These are phyloP conservation scores for Candida nonsorbophila DNA, from an alignment of 805 yeast genomes.

Conservation along the genomic window DNA sequence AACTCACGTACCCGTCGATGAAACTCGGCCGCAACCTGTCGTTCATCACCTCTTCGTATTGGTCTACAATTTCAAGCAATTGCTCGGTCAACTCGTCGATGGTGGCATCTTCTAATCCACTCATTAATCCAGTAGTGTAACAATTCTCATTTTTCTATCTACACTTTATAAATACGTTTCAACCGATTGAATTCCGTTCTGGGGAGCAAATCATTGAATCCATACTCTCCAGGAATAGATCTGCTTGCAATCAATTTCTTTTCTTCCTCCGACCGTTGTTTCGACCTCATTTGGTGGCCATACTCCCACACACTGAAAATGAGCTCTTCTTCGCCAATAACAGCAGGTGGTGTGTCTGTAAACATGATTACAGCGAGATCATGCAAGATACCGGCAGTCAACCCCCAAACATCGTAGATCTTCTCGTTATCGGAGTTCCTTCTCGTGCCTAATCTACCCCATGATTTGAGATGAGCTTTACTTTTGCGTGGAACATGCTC, in stretches of 20 bases:
- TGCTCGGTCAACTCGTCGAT: slow-evolving; percentile 6
- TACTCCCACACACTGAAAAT: slow-evolving; percentile 49
- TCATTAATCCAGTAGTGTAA: too few species aligned
- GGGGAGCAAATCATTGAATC: slow-evolving; percentile 43
- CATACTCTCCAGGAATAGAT: slow-evolving; percentile 24
- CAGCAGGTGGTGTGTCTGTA: slow-evolving; percentile 5
- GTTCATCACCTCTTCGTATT: slow-evolving; percentile 22
- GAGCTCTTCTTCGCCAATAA: slow-evolving; percentile 60
- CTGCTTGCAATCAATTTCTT: slow-evolving; percentile 39
- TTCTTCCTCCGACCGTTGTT: slow-evolving; percentile 51
- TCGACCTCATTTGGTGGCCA: slow-evolving; percentile 50
- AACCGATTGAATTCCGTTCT: slow-evolving; percentile 37
- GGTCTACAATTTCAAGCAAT: slow-evolving; percentile 25
- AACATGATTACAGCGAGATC: slow-evolving; percentile 59
- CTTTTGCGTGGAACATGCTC: slow-evolving; percentile 1
- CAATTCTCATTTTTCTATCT: too few species aligned
- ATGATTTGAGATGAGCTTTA: slow-evolving; percentile 14
- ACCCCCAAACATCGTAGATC: slow-evolving; percentile 75
- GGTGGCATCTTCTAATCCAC: too few species aligned
- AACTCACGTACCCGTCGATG: slow-evolving; percentile 29
- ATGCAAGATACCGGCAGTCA: slow-evolving; percentile 74
- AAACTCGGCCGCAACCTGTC: slow-evolving; percentile 13
- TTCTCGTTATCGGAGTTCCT: slow-evolving; percentile 34
- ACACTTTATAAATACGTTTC: slow-evolving; percentile 34
- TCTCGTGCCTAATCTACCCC: slow-evolving; percentile 39